Base-by-base conservation (phyloP, 495 filamentous ascomycete species). In the Lineolata rhizophorae region DNA sequence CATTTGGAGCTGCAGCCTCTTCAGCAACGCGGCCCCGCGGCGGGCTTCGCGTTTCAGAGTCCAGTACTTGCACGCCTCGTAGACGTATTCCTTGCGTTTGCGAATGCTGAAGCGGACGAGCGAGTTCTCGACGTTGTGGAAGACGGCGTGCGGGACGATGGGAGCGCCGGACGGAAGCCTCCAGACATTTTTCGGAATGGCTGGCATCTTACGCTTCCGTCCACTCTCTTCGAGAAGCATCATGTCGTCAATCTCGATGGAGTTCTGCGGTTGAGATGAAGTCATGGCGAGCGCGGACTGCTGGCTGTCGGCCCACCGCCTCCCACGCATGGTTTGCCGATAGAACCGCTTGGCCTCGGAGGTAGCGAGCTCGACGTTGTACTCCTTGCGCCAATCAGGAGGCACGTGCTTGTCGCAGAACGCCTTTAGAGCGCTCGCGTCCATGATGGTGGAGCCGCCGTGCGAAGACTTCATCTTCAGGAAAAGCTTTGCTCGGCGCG, bases 381-480 rank as follows among this genome's bases (percentile, higher is more conserved):
- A 76, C 44, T 92, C 82, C 35, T 75, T 61, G 20, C 77, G 65
- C 66, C 91, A 93, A 13, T 95, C 83, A 2, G 69, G 58, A 1
- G 90, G 85, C 14, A 85, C 82, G 53, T 99, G 87, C 55, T 79
- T 91, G 51, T 99, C 81, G 56, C 87, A 99, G 44, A 80, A 90
- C 4, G 85, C 90, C 48, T 94, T 94, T 17, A 93, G 61, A 14
- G 81, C 67, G 39, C 70, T 76, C n/a, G 81, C 72, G 42, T 99
- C 87, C 35, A 87, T 65, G 12, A 76, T 70, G n/a, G 73, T 71
- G 3, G 76, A 62, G 5, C 63, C 65, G 5, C 80, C 79, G 37
- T 87, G 77, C 29, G 65, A 73, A 29, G 81, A 79, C 52, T 94
- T 95, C 85, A 94, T 95, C 58, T 85, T 91, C 35, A 99, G 58